These are phyloP conservation scores for Pleurozium schreberi DNA, from an alignment of 225 moss, liverwort and hornwort genomes.

Conservation along the genomic window DNA sequence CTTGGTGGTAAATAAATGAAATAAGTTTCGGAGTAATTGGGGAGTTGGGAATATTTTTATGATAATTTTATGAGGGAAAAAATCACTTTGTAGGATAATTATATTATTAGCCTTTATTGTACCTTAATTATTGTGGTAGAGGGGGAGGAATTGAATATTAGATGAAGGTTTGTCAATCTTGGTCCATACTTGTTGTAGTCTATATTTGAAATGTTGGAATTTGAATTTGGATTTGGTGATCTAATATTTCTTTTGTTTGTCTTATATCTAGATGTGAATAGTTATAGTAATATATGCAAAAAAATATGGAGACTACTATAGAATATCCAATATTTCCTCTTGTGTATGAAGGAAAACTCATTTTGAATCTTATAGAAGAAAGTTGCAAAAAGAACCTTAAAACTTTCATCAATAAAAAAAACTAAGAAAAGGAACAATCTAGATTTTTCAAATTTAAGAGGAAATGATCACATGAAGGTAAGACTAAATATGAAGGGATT, in stretches of 20 bases:
- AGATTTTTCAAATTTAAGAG: neutral
- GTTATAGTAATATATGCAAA: accelerated
- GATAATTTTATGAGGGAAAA: no score
- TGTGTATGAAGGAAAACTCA: neutral
- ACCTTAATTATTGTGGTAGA: neutral
- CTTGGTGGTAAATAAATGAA: neutral
- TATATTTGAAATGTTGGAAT: neutral
- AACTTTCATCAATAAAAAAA: neutral
- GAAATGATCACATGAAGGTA: accelerated
- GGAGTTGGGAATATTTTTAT: no score
- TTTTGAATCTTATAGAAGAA: neutral
- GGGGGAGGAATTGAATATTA: no score
- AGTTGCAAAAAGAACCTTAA: neutral
- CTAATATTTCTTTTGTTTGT: neutral
- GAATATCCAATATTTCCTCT: accelerated
- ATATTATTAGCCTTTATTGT: accelerated
- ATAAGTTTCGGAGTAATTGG: no score
- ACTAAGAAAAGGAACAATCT: neutral
- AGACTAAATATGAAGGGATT: neutral
- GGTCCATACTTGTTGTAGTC: accelerated
- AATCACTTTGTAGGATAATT: no score
- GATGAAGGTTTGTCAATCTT: no score
- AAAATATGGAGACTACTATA: neutral
- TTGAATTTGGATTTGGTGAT: neutral
- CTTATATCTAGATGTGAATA: neutral